phyloP scores from a whole-genome alignment of 306 rosid species.

The Corylus heterophylla region DNA sequence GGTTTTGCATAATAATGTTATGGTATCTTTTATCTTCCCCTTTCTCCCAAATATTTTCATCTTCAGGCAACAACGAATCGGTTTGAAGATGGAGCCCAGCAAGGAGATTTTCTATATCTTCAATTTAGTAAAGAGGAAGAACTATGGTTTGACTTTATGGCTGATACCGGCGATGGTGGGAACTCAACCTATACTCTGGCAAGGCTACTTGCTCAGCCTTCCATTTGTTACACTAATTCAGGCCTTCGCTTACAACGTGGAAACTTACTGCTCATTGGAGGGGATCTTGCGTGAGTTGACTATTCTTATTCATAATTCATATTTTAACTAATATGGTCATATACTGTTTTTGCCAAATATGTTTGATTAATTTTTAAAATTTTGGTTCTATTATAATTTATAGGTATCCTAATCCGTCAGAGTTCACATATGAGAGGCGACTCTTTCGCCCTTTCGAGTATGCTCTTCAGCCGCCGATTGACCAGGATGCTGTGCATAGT shows the following conservation, averaged over 20 bases:
- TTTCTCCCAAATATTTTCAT: conserved; percentile 12
- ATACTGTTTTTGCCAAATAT: too few species aligned
- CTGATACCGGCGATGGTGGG: conserved; percentile 99
- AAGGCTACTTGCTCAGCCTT: conserved; percentile 81
- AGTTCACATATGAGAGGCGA: conserved; percentile 84
- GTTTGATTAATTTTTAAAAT: too few species aligned
- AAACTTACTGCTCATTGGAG: conserved; percentile 80
- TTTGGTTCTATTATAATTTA: not conserved
- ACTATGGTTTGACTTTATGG: conserved; percentile 97
- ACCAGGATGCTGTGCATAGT: too few species aligned
- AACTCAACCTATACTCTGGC: conserved; percentile 93
- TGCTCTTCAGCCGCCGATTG: conserved; percentile 86
- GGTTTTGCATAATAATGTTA: not conserved
- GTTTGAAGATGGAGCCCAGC: conserved; percentile 47
- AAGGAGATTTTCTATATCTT: conserved; percentile 61
- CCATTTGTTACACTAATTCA: conserved; percentile 43
- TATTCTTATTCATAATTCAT: not conserved
- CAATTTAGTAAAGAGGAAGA: conserved; percentile 69
- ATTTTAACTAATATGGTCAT: too few species aligned
- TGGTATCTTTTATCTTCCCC: not conserved
- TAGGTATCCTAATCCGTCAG: conserved; percentile 93
- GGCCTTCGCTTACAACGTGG: conserved; percentile 63
- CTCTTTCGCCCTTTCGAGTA: conserved; percentile 81
- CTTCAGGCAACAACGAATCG: conserved; percentile 82
- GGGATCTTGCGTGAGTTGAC: conserved; percentile 94